Base-by-base conservation (phyloP, 441 rosid genomes). In the Adansonia rubrostipa region DNA sequence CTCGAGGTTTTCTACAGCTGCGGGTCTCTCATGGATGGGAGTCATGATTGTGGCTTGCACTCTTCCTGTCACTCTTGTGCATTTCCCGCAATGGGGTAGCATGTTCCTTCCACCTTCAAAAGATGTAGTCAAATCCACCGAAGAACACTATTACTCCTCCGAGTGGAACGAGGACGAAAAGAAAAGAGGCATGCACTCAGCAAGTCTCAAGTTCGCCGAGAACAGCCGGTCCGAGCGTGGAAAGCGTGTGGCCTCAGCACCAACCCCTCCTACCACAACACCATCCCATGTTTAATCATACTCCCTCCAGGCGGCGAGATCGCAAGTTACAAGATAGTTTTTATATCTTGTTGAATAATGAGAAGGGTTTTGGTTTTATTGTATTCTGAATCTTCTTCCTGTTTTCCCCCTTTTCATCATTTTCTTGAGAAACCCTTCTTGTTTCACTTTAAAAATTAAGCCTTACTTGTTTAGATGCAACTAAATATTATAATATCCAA, bases 71-170 rank as follows among this genome's bases (percentile, higher is more conserved):
- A 74, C 87, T 0, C 71, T 91, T 15, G 90, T 92, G 14, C 89
- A 93, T 78, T 93, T 91, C 85, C 98, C 98, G 0, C 95, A 93
- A 73, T 93, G 98, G 97, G 97, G 97, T 19, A 79, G 98, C 75
- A 93, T 93, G 94, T 86, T 92, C 77, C 61, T 81, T 20, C 83
- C 91, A 4, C 81, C 94, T 0, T 87, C 98, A 0, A 86, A 73
- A 57, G 86, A 90, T 79, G 75, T 60, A 0, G 72, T 28, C 1
- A 91, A 82, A 76, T 86, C 87, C 6, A 88, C 87, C 9, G 98
- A 92, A 76, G 98, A 92, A 54, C 77, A 79, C 75, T 93, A 93
- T 50, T 93, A 93, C 69, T 81, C 66, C 6, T 85, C 89, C 2
- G 93, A 92, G 76, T 93, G 92, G 91, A 75, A 87, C 5, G 93